Evolutionary conservation across 2,329 filamentous ascomycete species (phyloP), one percentile per base, ranked within the genome.

Genomic region (Sporothrix brasiliensis): DNA sequence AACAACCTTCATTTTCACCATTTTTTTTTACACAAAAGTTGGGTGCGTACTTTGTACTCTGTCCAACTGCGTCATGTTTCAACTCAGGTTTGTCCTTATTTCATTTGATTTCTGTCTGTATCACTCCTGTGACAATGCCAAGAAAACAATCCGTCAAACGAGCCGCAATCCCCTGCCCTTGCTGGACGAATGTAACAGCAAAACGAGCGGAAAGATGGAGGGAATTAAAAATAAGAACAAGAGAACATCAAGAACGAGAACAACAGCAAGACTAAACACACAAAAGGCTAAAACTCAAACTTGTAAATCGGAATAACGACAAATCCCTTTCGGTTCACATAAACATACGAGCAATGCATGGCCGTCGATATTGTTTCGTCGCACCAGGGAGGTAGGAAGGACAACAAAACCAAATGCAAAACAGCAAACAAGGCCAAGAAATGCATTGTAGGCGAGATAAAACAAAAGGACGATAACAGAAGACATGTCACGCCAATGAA

Each of bases 41-140:
- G 34, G 4, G 34, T 7, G 34, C 34, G 34, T 34, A 34, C 34
- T 34, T 5, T 34, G 34, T 34, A 34, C 34, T 34, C 34, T 34
- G 34, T 34, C 34, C 34, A 34, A 34, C 34, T 34, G 34, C 34
- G 5, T 9, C 34, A 34, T 63, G 39, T 30, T 63, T 63, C 60
- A 49, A 2, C 21, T 66, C 4, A 21, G 16, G 16, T 50, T 66
- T 13, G 27, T 30, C 47, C 24, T 39, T 52, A 21, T 4, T 39
- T 34, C 44, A 27, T 52, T 47, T 67, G 65, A 41, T 67, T 67
- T n/a, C 21, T 56, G 34, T 30, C 13, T 56, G 65, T 30, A 67
- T 19, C 65, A 41, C 21, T 68, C 27, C 66, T 68, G 53, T 58
- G 66, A 68, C 52, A 68, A 34, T 47, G 52, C 66, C 66, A 68